phyloP scores from a whole-genome alignment of 108 stramenopile genomes.

The Seminavis robusta region DNA sequence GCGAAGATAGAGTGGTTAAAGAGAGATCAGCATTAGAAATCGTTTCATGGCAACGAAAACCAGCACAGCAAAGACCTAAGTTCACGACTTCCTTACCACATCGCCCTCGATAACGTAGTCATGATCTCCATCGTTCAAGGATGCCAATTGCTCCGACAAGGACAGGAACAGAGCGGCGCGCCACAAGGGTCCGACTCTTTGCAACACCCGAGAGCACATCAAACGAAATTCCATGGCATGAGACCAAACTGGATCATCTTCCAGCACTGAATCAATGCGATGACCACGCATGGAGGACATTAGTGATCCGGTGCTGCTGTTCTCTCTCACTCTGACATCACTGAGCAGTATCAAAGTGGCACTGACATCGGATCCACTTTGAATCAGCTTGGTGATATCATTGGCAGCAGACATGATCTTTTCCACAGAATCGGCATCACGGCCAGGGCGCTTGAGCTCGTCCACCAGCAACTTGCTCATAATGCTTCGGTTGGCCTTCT shows the following conservation, averaged over 20 bases:
- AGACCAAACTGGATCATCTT: slow-evolving; percentile 70
- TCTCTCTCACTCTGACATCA: slow-evolving; percentile 29
- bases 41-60: neutral
- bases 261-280: slow-evolving; percentile 46
- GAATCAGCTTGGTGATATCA: slow-evolving; percentile 61
- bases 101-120: slow-evolving; percentile 73
- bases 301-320: slow-evolving; percentile 12
- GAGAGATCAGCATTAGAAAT: neutral
- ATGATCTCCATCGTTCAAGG: slow-evolving; percentile 19
- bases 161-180: slow-evolving; percentile 69
- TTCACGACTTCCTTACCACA: slow-evolving; percentile 47
- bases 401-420: slow-evolving; percentile 72
- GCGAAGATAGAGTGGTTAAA: neutral
- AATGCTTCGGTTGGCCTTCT: slow-evolving; percentile 51
- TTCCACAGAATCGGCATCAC: slow-evolving; percentile 75
- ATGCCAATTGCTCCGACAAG: slow-evolving; percentile 59
- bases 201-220: slow-evolving; percentile 43
- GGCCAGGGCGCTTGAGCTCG: slow-evolving; percentile 67
- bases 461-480: slow-evolving; percentile 61
- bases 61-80: neutral
- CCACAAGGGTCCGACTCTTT: slow-evolving; percentile 65
- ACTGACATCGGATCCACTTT: slow-evolving; percentile 59
- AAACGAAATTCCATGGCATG: slow-evolving; percentile 80
- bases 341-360: slow-evolving; percentile 67
- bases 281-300: slow-evolving; percentile 52